Evolutionary conservation across 495 filamentous ascomycete genomes (phyloP).

Genomic region (Clohesyomyces aquaticus): DNA sequence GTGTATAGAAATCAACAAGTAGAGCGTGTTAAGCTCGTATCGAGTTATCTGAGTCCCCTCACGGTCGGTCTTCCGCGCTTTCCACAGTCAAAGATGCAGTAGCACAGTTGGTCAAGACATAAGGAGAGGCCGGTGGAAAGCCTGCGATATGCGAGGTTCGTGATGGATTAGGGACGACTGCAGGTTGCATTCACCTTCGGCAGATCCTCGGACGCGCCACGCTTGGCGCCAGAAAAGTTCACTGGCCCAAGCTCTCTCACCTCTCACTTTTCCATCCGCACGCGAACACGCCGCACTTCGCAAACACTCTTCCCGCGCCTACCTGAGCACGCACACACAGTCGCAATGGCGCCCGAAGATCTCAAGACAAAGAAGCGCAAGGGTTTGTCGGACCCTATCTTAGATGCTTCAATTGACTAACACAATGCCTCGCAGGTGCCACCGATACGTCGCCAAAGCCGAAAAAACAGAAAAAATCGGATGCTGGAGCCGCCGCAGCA

Average conservation of each 20-base stretch:
- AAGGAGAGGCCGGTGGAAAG: no score
- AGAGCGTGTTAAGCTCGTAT: no score
- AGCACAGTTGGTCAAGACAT: background rate
- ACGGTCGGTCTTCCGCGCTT: background rate
- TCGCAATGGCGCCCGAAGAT: conserved; percentile 67
- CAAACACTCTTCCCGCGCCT: conserved; percentile 3
- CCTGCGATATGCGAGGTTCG: no score
- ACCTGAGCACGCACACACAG: conserved; percentile 2
- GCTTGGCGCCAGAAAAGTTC: background rate
- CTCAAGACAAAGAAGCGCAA: conserved; percentile 74
- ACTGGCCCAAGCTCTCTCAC: background rate
- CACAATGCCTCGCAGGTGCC: conserved; percentile 26
- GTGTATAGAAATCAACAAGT: no score
- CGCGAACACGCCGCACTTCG: background rate
- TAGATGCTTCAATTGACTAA: conserved; percentile 2
- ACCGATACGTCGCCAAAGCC: conserved; percentile 34
- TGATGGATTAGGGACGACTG: no score
- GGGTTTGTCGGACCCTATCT: conserved; percentile 62
- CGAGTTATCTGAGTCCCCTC: no score
- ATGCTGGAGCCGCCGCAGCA: conserved; percentile 11
- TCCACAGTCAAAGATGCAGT: background rate
- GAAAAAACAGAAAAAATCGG: conserved; percentile 38
- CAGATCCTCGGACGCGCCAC: background rate
- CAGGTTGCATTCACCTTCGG: conserved; percentile 1
- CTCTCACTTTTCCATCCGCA: conserved; percentile 23